Evolutionary conservation across 225 moss, liverwort and hornwort genomes (phyloP).

Genomic region (Polytrichum commune): DNA sequence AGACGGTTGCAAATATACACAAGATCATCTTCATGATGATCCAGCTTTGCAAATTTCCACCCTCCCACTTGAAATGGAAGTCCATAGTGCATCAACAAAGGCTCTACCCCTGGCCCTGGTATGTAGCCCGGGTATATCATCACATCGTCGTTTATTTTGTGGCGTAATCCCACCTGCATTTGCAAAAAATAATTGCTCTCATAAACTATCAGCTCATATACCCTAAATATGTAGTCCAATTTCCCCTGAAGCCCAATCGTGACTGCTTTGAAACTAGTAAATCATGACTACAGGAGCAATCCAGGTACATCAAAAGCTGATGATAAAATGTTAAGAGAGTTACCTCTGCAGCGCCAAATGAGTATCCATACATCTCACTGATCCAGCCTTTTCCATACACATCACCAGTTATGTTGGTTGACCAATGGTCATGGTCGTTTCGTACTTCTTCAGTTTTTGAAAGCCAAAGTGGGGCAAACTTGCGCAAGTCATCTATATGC

Average conservation of each 20-base stretch:
- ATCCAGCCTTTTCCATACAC: constrained; percentile 91
- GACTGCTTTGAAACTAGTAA: too few species aligned
- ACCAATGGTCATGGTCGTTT: constrained; percentile 77
- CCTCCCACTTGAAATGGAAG: constrained; percentile 69
- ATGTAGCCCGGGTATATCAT: constrained; percentile 98
- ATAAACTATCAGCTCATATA: too few species aligned
- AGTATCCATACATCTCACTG: constrained; percentile 99
- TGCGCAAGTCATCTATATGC: constrained; percentile 86
- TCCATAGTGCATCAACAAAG: constrained; percentile 91
- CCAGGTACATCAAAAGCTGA: background rate
- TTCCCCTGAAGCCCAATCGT: background rate
- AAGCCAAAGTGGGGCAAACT: constrained; percentile 93
- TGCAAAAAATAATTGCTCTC: background rate
- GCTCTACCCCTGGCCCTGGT: constrained; percentile 65
- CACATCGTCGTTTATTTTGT: constrained; percentile 68
- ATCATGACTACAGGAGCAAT: too few species aligned
- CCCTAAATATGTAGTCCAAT: too few species aligned
- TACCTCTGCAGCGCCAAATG: constrained; percentile 94
- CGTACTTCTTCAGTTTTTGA: constrained; percentile 94
- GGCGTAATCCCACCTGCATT: constrained; percentile 77
- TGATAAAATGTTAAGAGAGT: background rate
- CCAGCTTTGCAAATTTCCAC: constrained; percentile 86
- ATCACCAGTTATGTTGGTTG: constrained; percentile 79
- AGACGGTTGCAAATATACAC: constrained; percentile 75
- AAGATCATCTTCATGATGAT: constrained; percentile 63